phyloP scores from a whole-genome alignment of 1,284 basidiomycete species.

The Ceratobasidium papillatum region DNA sequence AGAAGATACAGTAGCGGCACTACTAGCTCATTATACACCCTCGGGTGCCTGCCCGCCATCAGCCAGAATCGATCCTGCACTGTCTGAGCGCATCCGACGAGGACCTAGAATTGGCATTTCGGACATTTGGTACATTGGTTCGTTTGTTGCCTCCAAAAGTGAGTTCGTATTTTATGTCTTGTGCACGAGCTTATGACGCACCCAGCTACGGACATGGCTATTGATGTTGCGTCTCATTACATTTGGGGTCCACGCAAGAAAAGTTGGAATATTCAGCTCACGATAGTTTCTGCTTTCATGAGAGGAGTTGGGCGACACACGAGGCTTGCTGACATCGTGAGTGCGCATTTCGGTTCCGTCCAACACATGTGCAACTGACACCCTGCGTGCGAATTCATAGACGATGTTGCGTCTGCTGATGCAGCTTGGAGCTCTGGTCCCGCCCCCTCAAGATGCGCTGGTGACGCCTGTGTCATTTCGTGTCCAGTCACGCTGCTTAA shows the following conservation, averaged over 20 bases:
- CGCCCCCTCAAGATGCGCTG: constrained; percentile 91
- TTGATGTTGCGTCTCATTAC: constrained; percentile 74
- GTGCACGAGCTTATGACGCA: constrained; percentile 18
- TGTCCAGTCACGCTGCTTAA: constrained; percentile 75
- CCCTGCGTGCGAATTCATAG: constrained; percentile 52
- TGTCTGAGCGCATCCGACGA: constrained; percentile 60
- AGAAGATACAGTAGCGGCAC: constrained; percentile 46
- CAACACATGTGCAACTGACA: neutral
- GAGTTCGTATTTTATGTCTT: constrained; percentile 42
- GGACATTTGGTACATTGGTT: constrained; percentile 74
- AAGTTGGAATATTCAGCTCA: constrained; percentile 92
- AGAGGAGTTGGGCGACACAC: constrained; percentile 86
- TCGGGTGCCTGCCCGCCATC: constrained; percentile 69
- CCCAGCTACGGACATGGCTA: constrained; percentile 72
- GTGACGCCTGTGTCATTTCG: constrained; percentile 95
- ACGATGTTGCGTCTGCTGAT: constrained; percentile 80
- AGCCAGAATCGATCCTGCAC: constrained; percentile 69
- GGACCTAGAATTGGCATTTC: constrained; percentile 63
- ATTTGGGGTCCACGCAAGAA: constrained; percentile 83
- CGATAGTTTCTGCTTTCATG: constrained; percentile 82
- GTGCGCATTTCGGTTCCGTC: constrained; percentile 47
- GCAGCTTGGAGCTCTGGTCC: constrained; percentile 82
- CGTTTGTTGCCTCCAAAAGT: constrained; percentile 74
- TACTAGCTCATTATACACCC: constrained; percentile 70
- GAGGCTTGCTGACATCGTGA: constrained; percentile 84